A percentile compares a stretch with the other conserved stretches of the same genome.
Evolutionary conservation across 768 basidiomycete species (phyloP).

Genomic region (Agrocybe praecox): DNA sequence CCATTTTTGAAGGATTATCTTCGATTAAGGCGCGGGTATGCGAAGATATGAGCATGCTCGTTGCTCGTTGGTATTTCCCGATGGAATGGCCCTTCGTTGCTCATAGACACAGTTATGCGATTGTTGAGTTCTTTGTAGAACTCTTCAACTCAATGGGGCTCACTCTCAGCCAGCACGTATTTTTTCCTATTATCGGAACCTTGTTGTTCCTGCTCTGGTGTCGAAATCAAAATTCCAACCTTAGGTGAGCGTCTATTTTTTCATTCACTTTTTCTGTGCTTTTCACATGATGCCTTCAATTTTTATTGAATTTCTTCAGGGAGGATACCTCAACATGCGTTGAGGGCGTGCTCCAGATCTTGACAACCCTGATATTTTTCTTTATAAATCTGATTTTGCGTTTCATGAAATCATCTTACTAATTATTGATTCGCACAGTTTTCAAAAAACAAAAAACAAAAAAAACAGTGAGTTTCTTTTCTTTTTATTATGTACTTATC

Average conservation of each 20-base stretch:
- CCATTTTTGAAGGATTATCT: slow-evolving; percentile 33
- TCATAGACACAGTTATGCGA: slow-evolving; percentile 92
- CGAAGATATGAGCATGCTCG: slow-evolving; percentile 78
- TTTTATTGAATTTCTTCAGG: slow-evolving; percentile 90
- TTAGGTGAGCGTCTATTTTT: slow-evolving; percentile 17
- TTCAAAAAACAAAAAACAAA: too few relatives aligned
- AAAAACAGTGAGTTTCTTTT: too few relatives aligned
- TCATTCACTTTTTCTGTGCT: slow-evolving; percentile 11
- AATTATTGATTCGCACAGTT: too few relatives aligned
- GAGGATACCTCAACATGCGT: slow-evolving; percentile 61
- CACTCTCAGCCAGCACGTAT: slow-evolving; percentile 78
- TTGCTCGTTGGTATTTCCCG: slow-evolving; percentile 43
- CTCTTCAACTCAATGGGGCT: slow-evolving; percentile 90
- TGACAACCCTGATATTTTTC: slow-evolving; percentile 56
- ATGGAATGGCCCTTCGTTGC: slow-evolving; percentile 58
- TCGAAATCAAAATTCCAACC: neutral
- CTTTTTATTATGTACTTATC: too few relatives aligned
- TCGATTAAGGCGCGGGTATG: slow-evolving; percentile 49
- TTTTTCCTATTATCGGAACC: slow-evolving; percentile 53
- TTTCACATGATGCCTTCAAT: slow-evolving; percentile 56
- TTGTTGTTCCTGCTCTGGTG: slow-evolving; percentile 43
- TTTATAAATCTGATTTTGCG: neutral
- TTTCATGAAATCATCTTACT: too few relatives aligned
- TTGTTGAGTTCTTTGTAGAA: slow-evolving; percentile 48
- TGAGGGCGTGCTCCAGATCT: slow-evolving; percentile 75